Conservation (phyloP, 75 land plant genomes). For the Cupressus sempervirens region DNA sequence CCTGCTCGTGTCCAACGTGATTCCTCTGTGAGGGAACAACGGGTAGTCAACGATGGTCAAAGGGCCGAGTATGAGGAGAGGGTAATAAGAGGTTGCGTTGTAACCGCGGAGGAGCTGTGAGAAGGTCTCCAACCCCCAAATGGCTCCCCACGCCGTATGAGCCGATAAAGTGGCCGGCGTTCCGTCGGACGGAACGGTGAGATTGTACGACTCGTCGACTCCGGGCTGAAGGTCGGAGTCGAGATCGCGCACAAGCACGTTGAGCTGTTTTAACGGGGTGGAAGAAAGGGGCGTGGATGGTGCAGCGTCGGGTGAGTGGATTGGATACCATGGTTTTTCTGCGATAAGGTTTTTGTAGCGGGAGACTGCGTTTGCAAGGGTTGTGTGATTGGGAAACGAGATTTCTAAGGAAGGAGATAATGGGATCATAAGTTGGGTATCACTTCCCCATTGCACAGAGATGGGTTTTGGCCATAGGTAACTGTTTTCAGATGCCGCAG, state of each 20-base stretch:
- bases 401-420: constrained; percentile 34
- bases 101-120: constrained; percentile 73
- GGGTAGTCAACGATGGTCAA: constrained; percentile 51
- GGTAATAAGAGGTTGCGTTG: not conserved
- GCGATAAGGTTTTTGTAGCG: constrained; percentile 43
- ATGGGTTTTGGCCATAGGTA: constrained; percentile 56
- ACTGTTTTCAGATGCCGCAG: not conserved
- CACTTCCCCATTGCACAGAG: constrained; percentile 23
- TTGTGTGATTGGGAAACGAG: constrained; percentile 16
- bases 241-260: constrained; percentile 40
- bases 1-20: constrained; percentile 76
- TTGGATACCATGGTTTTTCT: constrained; percentile 48
- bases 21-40: constrained; percentile 62
- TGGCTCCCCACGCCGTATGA: constrained; percentile 78
- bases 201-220: constrained; percentile 75
- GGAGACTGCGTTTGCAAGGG: constrained; percentile 41
- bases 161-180: constrained; percentile 53
- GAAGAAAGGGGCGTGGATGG: constrained; percentile 14
- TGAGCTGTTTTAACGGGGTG: constrained; percentile 21
- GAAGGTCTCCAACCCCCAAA: constrained; percentile 89
- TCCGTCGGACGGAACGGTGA: constrained; percentile 26
- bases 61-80: constrained; percentile 20
- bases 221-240: constrained; percentile 52
- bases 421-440: constrained; percentile 8
- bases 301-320: constrained; percentile 19